Conservation (phyloP, 345 rosid species). For the Jatropha curcas region DNA sequence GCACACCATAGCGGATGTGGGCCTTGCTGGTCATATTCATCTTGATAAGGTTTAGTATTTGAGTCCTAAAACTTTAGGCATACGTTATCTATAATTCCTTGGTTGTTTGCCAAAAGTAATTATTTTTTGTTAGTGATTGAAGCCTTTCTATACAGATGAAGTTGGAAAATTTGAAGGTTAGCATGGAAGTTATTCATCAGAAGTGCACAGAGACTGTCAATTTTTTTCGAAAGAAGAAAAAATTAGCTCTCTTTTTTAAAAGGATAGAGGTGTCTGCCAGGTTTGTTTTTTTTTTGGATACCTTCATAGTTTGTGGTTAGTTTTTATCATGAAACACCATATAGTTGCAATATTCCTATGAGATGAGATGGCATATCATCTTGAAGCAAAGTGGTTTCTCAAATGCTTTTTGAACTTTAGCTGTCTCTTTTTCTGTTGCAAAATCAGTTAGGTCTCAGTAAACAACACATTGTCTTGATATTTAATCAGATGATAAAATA, state of each 20-base stretch:
- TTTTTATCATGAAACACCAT: no score
- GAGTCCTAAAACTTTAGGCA: constrained; percentile 5
- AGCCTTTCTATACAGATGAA: constrained; percentile 43
- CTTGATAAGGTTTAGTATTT: constrained; percentile 58
- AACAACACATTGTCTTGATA: background rate
- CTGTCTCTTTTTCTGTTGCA: background rate
- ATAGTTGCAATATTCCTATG: background rate
- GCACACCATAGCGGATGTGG: constrained; percentile 42
- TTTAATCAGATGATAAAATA: background rate
- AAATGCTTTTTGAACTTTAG: background rate
- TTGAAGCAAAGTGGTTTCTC: background rate
- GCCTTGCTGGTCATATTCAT: constrained; percentile 81
- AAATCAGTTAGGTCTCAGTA: background rate
- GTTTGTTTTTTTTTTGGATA: constrained; percentile 42
- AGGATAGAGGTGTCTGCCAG: constrained; percentile 52
- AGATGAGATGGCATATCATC: constrained; percentile 2
- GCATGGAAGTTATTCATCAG: constrained; percentile 52
- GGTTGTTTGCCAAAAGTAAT: constrained; percentile 10
- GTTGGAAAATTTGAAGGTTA: constrained; percentile 53
- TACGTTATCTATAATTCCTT: constrained; percentile 3
- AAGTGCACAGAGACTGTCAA: constrained; percentile 67
- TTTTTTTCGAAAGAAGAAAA: constrained; percentile 67
- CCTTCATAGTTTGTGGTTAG: background rate
- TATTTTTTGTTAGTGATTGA: constrained; percentile 28
- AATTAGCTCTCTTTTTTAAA: constrained; percentile 46